phyloP scores from a whole-genome alignment of 306 rosid species.

The Cucurbita maxima region DNA sequence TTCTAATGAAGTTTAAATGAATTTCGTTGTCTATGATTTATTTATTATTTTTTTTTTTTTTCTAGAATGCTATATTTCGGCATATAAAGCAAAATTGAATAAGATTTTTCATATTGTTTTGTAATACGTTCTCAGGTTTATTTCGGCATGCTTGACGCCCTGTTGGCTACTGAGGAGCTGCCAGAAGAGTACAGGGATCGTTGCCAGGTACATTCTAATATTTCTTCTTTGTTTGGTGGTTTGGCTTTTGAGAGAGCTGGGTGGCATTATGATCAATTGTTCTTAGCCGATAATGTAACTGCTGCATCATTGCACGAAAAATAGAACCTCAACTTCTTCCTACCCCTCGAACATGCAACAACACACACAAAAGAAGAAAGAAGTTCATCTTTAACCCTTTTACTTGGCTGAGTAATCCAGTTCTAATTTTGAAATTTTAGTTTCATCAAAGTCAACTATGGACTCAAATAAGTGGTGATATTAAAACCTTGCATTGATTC shows the following conservation, averaged over 20 bases:
- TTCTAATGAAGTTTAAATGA: no score
- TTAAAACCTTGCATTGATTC: neutral
- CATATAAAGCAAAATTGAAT: neutral
- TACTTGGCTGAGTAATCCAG: neutral
- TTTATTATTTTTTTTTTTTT: no score
- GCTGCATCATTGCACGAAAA: neutral
- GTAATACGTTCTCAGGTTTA: constrained; percentile 44
- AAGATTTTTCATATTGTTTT: constrained; percentile 13
- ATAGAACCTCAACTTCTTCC: neutral
- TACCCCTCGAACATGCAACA: neutral
- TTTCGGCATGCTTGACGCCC: constrained; percentile 98
- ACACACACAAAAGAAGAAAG: neutral
- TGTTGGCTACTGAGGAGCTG: constrained; percentile 90
- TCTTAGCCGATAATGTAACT: neutral
- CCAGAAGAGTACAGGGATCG: constrained; percentile 89
- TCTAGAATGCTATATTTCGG: neutral
- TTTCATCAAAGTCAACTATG: neutral
- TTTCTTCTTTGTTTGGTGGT: neutral
- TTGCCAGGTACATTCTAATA: constrained; percentile 40
- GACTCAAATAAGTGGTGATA: neutral
- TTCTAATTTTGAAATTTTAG: neutral
- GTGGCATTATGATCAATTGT: neutral
- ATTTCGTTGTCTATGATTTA: no score
- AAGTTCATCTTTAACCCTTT: neutral
- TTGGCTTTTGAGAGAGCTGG: neutral